Percentiles rank a stretch among this genome's conserved stretches.
Conservation (phyloP, 495 filamentous ascomycete species). For the Xylaria scruposa region DNA sequence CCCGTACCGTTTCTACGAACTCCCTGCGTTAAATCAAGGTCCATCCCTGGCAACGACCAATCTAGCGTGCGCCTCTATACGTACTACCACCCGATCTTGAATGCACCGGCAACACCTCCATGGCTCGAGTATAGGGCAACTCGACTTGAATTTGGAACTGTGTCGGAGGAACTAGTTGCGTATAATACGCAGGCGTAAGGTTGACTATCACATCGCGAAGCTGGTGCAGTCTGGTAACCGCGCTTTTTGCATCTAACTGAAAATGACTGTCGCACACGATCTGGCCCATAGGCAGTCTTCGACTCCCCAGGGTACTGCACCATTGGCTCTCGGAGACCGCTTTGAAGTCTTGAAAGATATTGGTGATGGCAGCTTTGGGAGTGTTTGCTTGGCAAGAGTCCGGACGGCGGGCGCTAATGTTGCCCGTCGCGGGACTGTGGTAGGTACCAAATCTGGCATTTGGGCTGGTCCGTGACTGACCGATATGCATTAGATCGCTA, state of each 20-base stretch:
- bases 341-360: slow-evolving; percentile 98
- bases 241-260: slow-evolving; percentile 36
- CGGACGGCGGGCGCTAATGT: slow-evolving; percentile 87
- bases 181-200: slow-evolving; percentile 24
- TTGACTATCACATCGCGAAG: slow-evolving; percentile 22
- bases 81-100: slow-evolving; percentile 32
- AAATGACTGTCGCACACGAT: slow-evolving; percentile 75
- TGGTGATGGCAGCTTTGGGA: slow-evolving; percentile 98
- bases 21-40: slow-evolving; percentile 18
- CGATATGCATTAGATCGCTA: slow-evolving; percentile 75
- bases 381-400: slow-evolving; percentile 89
- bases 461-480: slow-evolving; percentile 35
- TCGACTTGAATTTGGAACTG: slow-evolving; percentile 18
- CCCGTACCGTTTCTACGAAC: slow-evolving; percentile 5
- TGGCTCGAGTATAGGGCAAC: slow-evolving; percentile 43
- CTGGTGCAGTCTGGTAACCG: slow-evolving; percentile 7
- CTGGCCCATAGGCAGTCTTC: slow-evolving; percentile 63
- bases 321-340: slow-evolving; percentile 73
- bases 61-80: neutral
- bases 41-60: slow-evolving; percentile 20
- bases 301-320: slow-evolving; percentile 50
- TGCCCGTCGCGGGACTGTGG: slow-evolving; percentile 89
- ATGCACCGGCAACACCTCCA: slow-evolving; percentile 34
- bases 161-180: slow-evolving; percentile 28
- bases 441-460: slow-evolving; percentile 55